Conservation (phyloP, 192 early-diverging fungal genomes). For the Gigaspora rosea region DNA sequence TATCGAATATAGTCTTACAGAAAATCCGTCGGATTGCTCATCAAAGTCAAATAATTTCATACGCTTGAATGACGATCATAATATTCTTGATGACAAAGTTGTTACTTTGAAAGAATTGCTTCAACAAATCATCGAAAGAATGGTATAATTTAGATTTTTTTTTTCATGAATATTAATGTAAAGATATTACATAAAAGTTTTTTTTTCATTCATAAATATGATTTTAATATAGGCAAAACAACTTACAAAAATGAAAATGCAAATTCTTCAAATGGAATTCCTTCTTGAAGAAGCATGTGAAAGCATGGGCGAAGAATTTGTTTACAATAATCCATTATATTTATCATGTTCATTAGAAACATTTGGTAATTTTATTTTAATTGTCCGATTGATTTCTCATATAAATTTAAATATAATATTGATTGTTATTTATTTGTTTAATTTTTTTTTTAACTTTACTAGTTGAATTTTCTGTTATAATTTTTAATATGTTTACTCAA, state of each 20-base stretch:
- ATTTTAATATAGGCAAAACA: conserved; percentile 36
- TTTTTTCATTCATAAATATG: not conserved
- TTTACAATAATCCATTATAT: conserved; percentile 37
- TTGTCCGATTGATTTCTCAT: not conserved
- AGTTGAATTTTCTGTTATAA: conserved; percentile 14
- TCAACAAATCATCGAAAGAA: conserved; percentile 40
- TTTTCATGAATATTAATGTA: not conserved
- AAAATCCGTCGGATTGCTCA: conserved; percentile 41
- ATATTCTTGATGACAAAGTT: conserved; percentile 35
- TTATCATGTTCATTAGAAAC: conserved; percentile 43
- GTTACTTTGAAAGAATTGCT: conserved; percentile 34
- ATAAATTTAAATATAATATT: not conserved
- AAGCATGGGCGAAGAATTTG: conserved; percentile 41
- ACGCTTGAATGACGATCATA: conserved; percentile 40
- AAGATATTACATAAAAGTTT: not conserved
- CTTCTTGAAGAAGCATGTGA: conserved; percentile 45
- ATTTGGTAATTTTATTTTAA: conserved; percentile 32
- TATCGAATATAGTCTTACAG: conserved; percentile 1
- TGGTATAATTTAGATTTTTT: conserved; percentile 33
- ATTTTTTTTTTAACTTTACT: not conserved
- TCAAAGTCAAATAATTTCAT: conserved; percentile 39
- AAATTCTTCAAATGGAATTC: conserved; percentile 42
- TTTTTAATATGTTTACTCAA: conserved; percentile 24
- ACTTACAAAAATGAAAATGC: conserved; percentile 46
- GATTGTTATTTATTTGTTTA: not conserved